phyloP scores from a whole-genome alignment of 805 yeast genomes.

The Allodekkera sacchari region DNA sequence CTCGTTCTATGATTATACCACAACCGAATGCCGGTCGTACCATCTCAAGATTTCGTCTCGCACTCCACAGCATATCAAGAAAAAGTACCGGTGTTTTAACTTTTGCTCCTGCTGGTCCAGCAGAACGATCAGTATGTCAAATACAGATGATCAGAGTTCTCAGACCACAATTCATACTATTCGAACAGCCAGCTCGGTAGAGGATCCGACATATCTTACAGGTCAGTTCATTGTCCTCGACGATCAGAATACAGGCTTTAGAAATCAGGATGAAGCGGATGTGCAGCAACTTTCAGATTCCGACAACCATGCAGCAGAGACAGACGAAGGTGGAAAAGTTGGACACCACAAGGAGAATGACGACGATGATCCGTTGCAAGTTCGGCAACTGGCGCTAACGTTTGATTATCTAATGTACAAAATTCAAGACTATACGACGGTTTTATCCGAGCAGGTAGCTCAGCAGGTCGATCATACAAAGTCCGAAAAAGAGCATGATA shows the following conservation, averaged over 20 bases:
- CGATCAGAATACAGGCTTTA: not conserved
- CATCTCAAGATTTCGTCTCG: too few species aligned
- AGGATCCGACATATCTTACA: not conserved
- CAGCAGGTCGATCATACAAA: constrained; percentile 18
- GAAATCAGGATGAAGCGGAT: too few species aligned
- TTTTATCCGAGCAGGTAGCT: constrained; percentile 24
- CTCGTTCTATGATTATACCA: too few species aligned
- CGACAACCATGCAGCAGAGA: not conserved
- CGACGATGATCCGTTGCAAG: constrained; percentile 53
- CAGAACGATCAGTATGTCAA: not conserved
- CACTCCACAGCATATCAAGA: too few species aligned
- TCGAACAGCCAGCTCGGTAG: not conserved
- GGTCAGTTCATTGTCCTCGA: not conserved
- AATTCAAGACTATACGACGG: constrained; percentile 47
- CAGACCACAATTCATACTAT: constrained; percentile 3
- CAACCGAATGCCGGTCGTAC: too few species aligned
- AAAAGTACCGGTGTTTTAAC: too few species aligned
- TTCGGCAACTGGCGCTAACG: constrained; percentile 49
- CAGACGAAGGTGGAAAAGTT: constrained; percentile 3
- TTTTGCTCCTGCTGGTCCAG: too few species aligned
- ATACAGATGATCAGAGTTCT: constrained; percentile 4
- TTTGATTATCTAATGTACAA: constrained; percentile 60
- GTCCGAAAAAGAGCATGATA: constrained; percentile 15
- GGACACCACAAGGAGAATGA: constrained; percentile 10
- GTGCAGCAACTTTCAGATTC: too few species aligned